phyloP scores from a whole-genome alignment of 768 basidiomycete genomes.

The Mycena crocata region DNA sequence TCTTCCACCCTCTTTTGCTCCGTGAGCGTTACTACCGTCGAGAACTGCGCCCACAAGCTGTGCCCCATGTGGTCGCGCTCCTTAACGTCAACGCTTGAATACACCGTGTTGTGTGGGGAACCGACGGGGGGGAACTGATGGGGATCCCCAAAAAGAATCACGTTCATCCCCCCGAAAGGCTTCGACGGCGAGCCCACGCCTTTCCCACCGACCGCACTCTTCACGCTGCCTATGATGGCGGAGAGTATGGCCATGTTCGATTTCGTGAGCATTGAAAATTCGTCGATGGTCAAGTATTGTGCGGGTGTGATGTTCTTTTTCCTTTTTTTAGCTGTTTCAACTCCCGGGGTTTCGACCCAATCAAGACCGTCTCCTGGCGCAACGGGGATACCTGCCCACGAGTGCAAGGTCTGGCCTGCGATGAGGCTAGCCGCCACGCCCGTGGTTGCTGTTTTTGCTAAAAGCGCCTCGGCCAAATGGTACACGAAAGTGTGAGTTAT shows the following conservation, averaged over 20 bases:
- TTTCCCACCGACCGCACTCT: conserved; percentile 4
- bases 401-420: conserved; percentile 49
- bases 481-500: conserved; percentile 48
- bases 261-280: no score
- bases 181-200: conserved; percentile 8
- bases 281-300: conserved; percentile 52
- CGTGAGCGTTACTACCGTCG: conserved; percentile 47
- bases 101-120: conserved; percentile 37
- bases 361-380: neutral
- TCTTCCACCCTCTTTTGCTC: conserved; percentile 51
- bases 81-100: conserved; percentile 13
- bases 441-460: conserved; percentile 52
- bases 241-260: conserved; percentile 39
- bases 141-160: conserved; percentile 55
- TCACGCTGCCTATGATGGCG: conserved; percentile 27
- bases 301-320: conserved; percentile 33
- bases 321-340: conserved; percentile 12
- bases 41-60: conserved; percentile 43
- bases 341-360: neutral
- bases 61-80: conserved; percentile 31
- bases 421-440: conserved; percentile 56
- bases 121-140: conserved; percentile 60
- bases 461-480: neutral
- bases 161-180: conserved; percentile 53
- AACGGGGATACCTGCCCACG: conserved; percentile 41